Evolutionary conservation across 768 basidiomycete species (phyloP), one percentile per base, ranked within the genome.

Genomic region (Exidia glandulosa): DNA sequence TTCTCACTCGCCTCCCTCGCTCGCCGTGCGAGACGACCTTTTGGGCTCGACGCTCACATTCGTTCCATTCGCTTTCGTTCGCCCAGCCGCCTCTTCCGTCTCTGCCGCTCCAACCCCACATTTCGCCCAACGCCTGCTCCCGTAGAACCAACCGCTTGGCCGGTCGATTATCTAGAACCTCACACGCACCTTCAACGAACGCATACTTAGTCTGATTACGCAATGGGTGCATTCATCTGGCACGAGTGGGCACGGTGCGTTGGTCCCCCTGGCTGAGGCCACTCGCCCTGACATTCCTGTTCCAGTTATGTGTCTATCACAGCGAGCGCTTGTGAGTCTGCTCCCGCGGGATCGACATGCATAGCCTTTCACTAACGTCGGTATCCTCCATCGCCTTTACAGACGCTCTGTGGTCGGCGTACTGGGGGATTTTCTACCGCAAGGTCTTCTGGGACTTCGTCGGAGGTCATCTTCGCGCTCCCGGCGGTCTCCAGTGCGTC

Each of bases 361-460:
- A 6, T 58, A 61, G 36, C 57, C 36, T 33, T 27, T 45, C 52
- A 57, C 63, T 66, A 58, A 63, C 58, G 57, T 7, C 36, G 37
- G 56, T 34, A 41, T 61, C 60, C 36, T 60, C 47, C 31, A 30
- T 59, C 47, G 36, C 37, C 34, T 14, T 47, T 37, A 4, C 62
- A 91, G 90, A 90, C 70, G 81, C 84, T 60, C 75, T 91, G 12
- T 91, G 89, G 90, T 85, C 88, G 14, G 76, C 81, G 32, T 85
- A 88, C 73, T 94, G 82, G 74, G 93, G 84, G 19, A 70, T 94
- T 14, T 75, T 87, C 66, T 93, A 84, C 75, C 88, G 91, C 72
- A 95, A 95, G 75, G 95, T 91, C 81, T 94, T 95, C 75, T 95
- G 90, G 88, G 94, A 95, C 75, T 91, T 95, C 69, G 75, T 92